Evolutionary conservation across 768 basidiomycete genomes (phyloP), one percentile per base, ranked within the genome.

Genomic region (Sutorius australiensis): DNA sequence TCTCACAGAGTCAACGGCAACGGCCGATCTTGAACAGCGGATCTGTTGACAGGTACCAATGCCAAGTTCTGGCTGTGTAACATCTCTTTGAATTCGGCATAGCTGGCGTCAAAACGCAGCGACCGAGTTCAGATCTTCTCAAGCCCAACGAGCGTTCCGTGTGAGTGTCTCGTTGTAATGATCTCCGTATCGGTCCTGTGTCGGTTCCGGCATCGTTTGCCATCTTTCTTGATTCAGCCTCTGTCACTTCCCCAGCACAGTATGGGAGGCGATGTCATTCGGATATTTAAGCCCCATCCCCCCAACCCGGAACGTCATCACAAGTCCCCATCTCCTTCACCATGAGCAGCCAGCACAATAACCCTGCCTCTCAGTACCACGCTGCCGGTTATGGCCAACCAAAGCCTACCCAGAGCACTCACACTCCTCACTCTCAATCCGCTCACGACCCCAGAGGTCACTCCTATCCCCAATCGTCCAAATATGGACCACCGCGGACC

Each of bases 261-360:
- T 60, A 28, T 21, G 40, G 17, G 56, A 65, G 66, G 66, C 66
- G 66, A 69, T 67, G 66, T 60, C 50, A 31, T 45, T 40, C 34
- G 19, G 30, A 31, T 61, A 69, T 72, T 62, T 72, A 70, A 71
- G 40, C 52, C 57, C 57, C 54, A 38, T 16, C 33, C 37, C 32
- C 13, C 33, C 16, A 27, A 27, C 54, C 58, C 14, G 21, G 37
- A 21, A 5, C 11, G 12, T 39, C 40, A 16, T 17, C 16, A 37
- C 6, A 1, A n/a, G 46, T 6, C 11, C 38, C 33, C 46, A 34
- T 5, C 6, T 50, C 41, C 24, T 27, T 24, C 54, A 21, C 42
- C 55, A 72, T 71, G 69, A 62, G 34, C 61, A 51, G 47, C 54
- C 71, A 71, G 40, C 40, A 57, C 58, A 55, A 54, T 56, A 43